These are phyloP conservation scores for Dipodascopsis uninucleata DNA, from an alignment of 805 yeast genomes.

Conservation along the genomic window DNA sequence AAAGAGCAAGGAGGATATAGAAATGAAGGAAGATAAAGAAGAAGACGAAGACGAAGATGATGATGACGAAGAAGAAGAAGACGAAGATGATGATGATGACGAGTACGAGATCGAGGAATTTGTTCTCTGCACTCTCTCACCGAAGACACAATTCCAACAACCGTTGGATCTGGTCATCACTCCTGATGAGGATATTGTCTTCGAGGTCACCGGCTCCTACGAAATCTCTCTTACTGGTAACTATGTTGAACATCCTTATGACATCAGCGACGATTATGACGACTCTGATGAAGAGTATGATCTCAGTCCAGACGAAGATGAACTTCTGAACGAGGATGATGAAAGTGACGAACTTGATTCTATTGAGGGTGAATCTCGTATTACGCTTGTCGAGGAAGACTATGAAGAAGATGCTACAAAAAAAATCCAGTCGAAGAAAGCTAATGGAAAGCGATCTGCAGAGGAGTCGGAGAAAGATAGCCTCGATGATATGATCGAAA, in stretches of 20 bases:
- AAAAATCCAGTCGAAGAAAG: constrained; percentile 10
- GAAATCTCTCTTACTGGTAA: constrained; percentile 91
- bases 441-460: constrained; percentile 27
- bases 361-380: constrained; percentile 38
- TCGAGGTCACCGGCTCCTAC: constrained; percentile 94
- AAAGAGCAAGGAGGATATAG: constrained; percentile 44
- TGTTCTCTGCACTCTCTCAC: constrained; percentile 85
- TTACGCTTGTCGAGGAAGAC: constrained; percentile 39
- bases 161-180: constrained; percentile 81
- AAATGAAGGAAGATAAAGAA: constrained; percentile 30
- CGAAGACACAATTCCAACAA: constrained; percentile 72
- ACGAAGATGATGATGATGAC: constrained; percentile 53
- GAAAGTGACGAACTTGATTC: constrained; percentile 43
- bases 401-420: constrained; percentile 25
- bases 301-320: constrained; percentile 33
- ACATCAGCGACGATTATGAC: constrained; percentile 43
- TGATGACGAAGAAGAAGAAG: constrained; percentile 42
- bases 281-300: constrained; percentile 38
- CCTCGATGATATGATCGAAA: constrained; percentile 25
- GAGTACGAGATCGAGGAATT: constrained; percentile 80
- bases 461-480: constrained; percentile 28
- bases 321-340: constrained; percentile 31
- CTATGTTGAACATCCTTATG: constrained; percentile 93
- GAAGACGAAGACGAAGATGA: constrained; percentile 34
- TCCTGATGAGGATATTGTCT: constrained; percentile 90